phyloP scores from a whole-genome alignment of 805 yeast genomes.

The Ogataea paraovalis region DNA sequence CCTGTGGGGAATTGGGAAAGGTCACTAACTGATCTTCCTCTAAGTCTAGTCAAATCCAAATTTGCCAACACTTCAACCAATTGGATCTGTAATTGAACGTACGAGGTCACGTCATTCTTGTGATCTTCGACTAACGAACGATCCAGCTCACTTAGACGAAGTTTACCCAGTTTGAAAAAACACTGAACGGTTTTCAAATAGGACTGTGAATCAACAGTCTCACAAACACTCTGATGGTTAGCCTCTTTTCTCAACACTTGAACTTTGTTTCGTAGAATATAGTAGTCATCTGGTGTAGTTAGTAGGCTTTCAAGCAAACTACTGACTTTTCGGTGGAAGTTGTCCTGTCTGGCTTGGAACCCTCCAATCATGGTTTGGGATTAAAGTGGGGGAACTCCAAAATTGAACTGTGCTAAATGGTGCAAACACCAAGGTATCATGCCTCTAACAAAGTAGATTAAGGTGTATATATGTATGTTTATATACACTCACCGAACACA shows the following conservation, averaged over 20 bases:
- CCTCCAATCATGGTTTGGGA: not conserved
- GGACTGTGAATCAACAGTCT: not conserved
- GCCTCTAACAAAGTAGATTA: no score
- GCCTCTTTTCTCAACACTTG: not conserved
- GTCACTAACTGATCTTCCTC: not conserved
- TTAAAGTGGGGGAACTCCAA: no score
- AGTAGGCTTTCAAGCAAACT: not conserved
- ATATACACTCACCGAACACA: no score
- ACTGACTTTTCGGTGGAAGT: not conserved
- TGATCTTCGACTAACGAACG: not conserved
- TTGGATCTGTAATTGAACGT: not conserved
- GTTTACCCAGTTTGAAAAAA: conserved; percentile 1
- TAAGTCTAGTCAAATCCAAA: not conserved
- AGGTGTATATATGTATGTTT: no score
- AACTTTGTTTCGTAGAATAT: not conserved
- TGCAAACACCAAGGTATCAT: no score
- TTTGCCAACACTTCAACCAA: not conserved
- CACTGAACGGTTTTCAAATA: not conserved
- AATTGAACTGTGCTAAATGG: no score
- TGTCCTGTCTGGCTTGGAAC: not conserved
- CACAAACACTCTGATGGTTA: not conserved
- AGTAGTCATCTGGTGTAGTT: conserved; percentile 2
- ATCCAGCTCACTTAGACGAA: not conserved
- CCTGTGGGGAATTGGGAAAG: not conserved
- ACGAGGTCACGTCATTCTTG: not conserved